phyloP scores from a whole-genome alignment of 306 rosid genomes.

The Gillenia trifoliata region DNA sequence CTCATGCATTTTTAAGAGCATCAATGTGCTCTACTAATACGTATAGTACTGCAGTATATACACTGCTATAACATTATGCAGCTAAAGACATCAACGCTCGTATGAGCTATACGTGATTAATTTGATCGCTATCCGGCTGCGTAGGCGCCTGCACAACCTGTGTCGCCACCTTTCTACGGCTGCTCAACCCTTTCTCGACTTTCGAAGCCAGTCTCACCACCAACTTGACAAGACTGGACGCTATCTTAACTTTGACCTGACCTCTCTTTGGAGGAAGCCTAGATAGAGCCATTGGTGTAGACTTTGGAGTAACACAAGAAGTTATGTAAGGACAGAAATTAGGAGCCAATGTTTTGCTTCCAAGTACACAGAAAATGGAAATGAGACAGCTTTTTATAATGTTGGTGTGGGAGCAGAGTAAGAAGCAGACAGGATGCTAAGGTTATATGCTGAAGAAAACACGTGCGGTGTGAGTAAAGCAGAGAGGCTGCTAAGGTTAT shows the following conservation, averaged over 20 bases:
- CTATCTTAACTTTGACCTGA: conserved; percentile 49
- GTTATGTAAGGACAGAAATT: neutral
- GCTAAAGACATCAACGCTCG: neutral
- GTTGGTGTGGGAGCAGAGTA: conserved; percentile 1
- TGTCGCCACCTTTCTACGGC: conserved; percentile 7
- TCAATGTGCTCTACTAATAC: neutral
- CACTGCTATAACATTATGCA: neutral
- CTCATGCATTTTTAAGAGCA: neutral
- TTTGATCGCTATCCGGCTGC: neutral
- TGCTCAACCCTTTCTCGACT: conserved; percentile 28
- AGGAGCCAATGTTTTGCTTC: conserved; percentile 8
- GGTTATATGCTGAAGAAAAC: neutral
- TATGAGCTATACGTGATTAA: neutral
- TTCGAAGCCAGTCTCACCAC: conserved; percentile 16
- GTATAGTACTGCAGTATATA: no score
- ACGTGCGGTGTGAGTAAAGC: neutral
- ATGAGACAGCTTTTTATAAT: neutral
- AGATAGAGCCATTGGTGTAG: conserved; percentile 31
- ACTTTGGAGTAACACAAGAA: neutral
- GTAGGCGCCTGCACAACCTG: neutral
- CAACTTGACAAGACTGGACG: conserved; percentile 18
- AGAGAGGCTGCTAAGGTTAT: neutral
- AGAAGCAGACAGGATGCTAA: neutral
- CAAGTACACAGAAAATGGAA: neutral
- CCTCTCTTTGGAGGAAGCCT: conserved; percentile 63